Evolutionary conservation across 148 eudicot genomes (phyloP).

Genomic region (Rhododendron kiyosumense): DNA sequence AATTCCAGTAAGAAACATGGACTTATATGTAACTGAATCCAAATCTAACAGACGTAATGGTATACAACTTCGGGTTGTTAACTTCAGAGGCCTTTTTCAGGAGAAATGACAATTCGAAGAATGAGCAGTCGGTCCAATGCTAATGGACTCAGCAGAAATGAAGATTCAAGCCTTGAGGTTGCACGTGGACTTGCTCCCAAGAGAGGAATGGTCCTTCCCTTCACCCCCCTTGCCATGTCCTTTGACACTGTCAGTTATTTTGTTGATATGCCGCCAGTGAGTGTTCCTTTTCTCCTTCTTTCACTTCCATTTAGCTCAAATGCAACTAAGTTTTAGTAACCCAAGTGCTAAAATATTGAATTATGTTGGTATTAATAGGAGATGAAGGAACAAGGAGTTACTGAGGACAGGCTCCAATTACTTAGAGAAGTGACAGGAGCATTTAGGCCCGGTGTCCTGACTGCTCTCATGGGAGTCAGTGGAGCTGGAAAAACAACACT

Average conservation of each 20-base stretch:
- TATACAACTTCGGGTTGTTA: neutral
- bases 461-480: constrained; percentile 42
- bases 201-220: constrained; percentile 67
- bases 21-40: neutral
- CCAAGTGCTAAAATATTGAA: neutral
- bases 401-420: constrained; percentile 52
- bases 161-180: constrained; percentile 28
- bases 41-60: neutral
- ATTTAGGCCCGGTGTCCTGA: constrained; percentile 81
- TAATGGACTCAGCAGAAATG: constrained; percentile 24
- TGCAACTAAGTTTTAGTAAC: neutral
- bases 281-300: neutral
- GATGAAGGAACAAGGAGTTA: constrained; percentile 67
- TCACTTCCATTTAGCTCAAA: neutral
- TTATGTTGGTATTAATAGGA: constrained; percentile 31
- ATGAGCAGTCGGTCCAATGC: constrained; percentile 33
- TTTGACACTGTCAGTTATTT: constrained; percentile 61
- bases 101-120: constrained; percentile 38
- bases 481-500: constrained; percentile 83
- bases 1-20: constrained; percentile 29
- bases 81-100: constrained; percentile 14
- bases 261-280: constrained; percentile 60
- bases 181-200: constrained; percentile 38
- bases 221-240: constrained; percentile 53
- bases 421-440: constrained; percentile 74